Evolutionary conservation across 768 basidiomycete species (phyloP).

Genomic region (Lentinus brumalis): DNA sequence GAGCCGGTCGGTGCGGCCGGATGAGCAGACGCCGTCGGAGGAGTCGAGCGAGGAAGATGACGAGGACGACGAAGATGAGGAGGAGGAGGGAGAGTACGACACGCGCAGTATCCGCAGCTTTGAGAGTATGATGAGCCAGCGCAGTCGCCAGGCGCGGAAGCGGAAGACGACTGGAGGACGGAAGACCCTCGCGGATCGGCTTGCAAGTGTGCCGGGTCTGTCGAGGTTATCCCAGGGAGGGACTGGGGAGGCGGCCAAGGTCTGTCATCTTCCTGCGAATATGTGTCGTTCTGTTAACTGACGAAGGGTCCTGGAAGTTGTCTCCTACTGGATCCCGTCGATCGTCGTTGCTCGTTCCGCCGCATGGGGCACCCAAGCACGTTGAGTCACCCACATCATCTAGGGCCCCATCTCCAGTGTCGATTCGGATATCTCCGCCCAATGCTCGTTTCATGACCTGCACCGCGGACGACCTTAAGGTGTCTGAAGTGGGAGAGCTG

Average conservation of each 20-base stretch:
- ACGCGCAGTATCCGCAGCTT: slow-evolving; percentile 82
- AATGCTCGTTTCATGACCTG: slow-evolving; percentile 73
- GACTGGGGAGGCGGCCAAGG: slow-evolving; percentile 19
- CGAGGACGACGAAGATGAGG: slow-evolving; percentile 43
- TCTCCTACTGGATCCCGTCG: slow-evolving; percentile 43
- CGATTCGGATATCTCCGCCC: slow-evolving; percentile 57
- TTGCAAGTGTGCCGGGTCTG: slow-evolving; percentile 74
- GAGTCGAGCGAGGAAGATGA: slow-evolving; percentile 40
- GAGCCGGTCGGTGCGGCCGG: slow-evolving; percentile 36
- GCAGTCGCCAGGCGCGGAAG: slow-evolving; percentile 34
- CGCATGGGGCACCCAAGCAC: slow-evolving; percentile 31
- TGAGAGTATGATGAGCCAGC: slow-evolving; percentile 76
- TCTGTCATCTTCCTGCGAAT: slow-evolving; percentile 3
- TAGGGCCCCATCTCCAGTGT: slow-evolving; percentile 40
- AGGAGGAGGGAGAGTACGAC: slow-evolving; percentile 48
- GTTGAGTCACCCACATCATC: slow-evolving; percentile 42
- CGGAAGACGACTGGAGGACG: slow-evolving; percentile 39
- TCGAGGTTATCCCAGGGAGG: slow-evolving; percentile 42
- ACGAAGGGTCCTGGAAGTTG: slow-evolving; percentile 20
- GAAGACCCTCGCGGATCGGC: slow-evolving; percentile 78
- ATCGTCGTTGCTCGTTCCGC: slow-evolving; percentile 40
- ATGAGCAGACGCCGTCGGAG: slow-evolving; percentile 37
- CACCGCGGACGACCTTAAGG: slow-evolving; percentile 70
- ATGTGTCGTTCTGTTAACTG: background rate
- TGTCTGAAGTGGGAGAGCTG: slow-evolving; percentile 81